Conservation (phyloP, 2,329 filamentous ascomycete species). For the Ophiocordyceps camponoti-rufipedis region DNA sequence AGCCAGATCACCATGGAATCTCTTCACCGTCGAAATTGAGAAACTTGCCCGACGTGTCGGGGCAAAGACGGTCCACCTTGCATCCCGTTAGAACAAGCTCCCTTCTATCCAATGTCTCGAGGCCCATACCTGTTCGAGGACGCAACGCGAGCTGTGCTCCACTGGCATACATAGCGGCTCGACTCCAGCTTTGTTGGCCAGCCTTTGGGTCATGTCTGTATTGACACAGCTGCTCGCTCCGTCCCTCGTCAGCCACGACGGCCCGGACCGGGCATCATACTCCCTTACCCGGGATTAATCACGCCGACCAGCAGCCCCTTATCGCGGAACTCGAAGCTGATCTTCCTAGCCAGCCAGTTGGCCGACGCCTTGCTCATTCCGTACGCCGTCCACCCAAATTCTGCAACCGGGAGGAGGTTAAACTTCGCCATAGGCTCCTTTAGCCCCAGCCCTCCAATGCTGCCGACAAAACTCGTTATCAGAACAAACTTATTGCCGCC, state of each 20-base stretch:
- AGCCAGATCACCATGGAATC: slow-evolving; percentile 3
- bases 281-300: slow-evolving; percentile 12
- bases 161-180: slow-evolving; percentile 3
- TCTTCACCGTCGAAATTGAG: slow-evolving; percentile 2
- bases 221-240: slow-evolving; percentile 3
- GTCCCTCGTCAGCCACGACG: neutral
- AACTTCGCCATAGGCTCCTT: too few relatives aligned
- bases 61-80: slow-evolving; percentile 2
- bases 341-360: slow-evolving; percentile 13
- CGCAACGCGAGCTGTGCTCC: slow-evolving; percentile 1
- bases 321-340: slow-evolving; percentile 13
- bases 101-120: neutral
- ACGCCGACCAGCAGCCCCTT: slow-evolving; percentile 14
- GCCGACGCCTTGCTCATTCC: slow-evolving; percentile 21
- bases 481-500: slow-evolving; percentile 4
- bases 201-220: slow-evolving; percentile 3
- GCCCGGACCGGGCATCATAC: neutral
- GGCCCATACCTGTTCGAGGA: slow-evolving; percentile 3
- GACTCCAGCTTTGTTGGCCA: slow-evolving; percentile 3
- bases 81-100: neutral
- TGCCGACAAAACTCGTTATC: slow-evolving; percentile 4
- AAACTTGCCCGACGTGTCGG: slow-evolving; percentile 5
- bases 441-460: slow-evolving; percentile 4
- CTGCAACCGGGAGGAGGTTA: slow-evolving; percentile 1
- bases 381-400: slow-evolving; percentile 19